A percentile compares a stretch with the other conserved stretches of the same genome.
phyloP scores from a whole-genome alignment of 305 asterid genomes.

The Rubia peregrina region DNA sequence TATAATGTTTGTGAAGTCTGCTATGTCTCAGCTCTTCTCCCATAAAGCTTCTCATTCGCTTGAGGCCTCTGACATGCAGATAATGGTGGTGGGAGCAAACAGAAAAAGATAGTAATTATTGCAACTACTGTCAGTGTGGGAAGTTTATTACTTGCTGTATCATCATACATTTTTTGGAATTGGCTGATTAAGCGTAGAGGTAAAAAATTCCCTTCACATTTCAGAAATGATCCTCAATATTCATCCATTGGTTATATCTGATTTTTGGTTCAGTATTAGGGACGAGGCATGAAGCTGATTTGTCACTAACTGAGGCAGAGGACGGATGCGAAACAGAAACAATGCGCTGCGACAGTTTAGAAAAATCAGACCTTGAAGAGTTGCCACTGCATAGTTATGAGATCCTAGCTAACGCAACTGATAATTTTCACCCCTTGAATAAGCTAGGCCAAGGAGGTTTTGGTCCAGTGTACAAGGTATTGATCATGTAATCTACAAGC shows the following conservation, averaged over 20 bases:
- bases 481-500: too few relatives aligned
- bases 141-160: background rate
- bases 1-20: too few relatives aligned
- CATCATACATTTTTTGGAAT: background rate
- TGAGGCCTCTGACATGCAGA: conserved; percentile 1
- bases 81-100: background rate
- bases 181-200: background rate
- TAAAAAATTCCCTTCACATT: background rate
- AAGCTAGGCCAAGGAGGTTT: conserved; percentile 20
- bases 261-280: background rate
- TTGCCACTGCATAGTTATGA: background rate
- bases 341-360: too few relatives aligned
- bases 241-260: background rate
- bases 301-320: background rate
- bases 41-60: background rate
- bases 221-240: background rate
- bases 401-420: background rate
- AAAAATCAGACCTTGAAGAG: background rate
- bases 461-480: conserved; percentile 15
- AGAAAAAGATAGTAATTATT: background rate
- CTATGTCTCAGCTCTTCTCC: too few relatives aligned
- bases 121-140: background rate
- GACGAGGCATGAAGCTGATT: background rate
- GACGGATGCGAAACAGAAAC: background rate
- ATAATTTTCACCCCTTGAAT: background rate